Evolutionary conservation across 352 stramenopile species (phyloP), one percentile per base, ranked within the genome.

Genomic region (Phytophthora tubulina): DNA sequence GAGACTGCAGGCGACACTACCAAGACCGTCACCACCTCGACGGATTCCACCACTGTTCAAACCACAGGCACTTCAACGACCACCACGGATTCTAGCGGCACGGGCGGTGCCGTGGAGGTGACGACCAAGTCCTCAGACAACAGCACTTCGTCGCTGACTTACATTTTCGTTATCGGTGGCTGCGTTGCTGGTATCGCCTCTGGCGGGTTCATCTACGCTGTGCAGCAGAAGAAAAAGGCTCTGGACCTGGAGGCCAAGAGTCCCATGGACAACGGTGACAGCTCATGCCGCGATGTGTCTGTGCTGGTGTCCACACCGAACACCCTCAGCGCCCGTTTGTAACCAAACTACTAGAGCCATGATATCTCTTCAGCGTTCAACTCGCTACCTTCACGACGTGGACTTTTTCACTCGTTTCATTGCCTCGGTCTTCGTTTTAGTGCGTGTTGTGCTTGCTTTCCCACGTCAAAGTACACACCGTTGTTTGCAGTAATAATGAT

Each of bases 181-280:
- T 73, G 64, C 30, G 81, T 71, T 31, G 68, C 73, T 13, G 76
- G 77, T 4, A 62, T 89, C 33, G 69, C 65, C 13, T 79, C 77
- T n/a, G 75, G 48, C 36, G 78, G 69, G 15, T 79, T 77, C 54
- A 86, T 89, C 63, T 72, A 85, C 50, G 68, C 70, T 31, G 65
- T 88, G 36, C 81, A 82, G 60, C 71, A 85, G 61, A 89, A 88
- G 75, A 89, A 87, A 63, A 76, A 78, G 48, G 62, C 69, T 38
- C 67, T 89, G 45, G 72, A 84, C 39, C 58, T 74, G 53, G 75
- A 82, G 33, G 50, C 73, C 52, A 84, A 88, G 72, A 84, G 72
- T 53, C 77, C 80, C 17, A 72, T 81, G 35, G 48, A 64, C 38
- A 67, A 53, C 33, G 59, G 46, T 30, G 57, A 77, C 41, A 62